Evolutionary conservation across 2,329 filamentous ascomycete genomes (phyloP).

Genomic region (Fusarium equiseti): DNA sequence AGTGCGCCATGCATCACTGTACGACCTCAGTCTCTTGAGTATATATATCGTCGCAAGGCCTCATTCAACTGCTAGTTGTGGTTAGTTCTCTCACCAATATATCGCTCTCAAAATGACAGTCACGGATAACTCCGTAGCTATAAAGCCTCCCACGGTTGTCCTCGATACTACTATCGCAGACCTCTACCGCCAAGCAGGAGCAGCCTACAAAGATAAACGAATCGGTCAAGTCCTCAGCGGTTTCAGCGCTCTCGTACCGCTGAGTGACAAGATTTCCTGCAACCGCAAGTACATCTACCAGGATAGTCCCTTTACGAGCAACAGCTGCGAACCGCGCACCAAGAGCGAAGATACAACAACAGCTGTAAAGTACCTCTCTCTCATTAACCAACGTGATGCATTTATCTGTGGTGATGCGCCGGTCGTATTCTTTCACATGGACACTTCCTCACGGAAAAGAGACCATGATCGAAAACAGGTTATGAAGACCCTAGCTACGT

Average conservation of each 20-base stretch:
- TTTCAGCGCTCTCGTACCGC: slow-evolving; percentile 44
- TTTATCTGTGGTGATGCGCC: slow-evolving; percentile 49
- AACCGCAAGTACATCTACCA: slow-evolving; percentile 56
- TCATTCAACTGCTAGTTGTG: background rate
- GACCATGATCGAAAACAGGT: slow-evolving; percentile 49
- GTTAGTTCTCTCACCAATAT: background rate
- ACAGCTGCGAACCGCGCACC: slow-evolving; percentile 15
- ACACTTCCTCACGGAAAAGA: slow-evolving; percentile 34
- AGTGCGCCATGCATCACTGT: background rate
- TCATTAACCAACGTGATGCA: slow-evolving; percentile 54
- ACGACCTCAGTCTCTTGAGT: background rate
- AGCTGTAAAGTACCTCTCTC: slow-evolving; percentile 52
- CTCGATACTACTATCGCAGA: slow-evolving; percentile 53
- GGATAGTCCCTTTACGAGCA: slow-evolving; percentile 50
- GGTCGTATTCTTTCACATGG: slow-evolving; percentile 50
- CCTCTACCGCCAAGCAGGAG: slow-evolving; percentile 49
- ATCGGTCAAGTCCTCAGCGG: slow-evolving; percentile 50
- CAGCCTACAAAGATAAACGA: slow-evolving; percentile 37
- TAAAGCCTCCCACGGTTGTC: slow-evolving; percentile 48
- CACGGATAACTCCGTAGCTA: background rate
- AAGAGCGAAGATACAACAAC: slow-evolving; percentile 38
- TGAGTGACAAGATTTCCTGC: slow-evolving; percentile 48
- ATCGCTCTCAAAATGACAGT: slow-evolving; percentile 2
- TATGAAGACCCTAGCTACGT: slow-evolving; percentile 48
- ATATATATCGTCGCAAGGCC: background rate